These are phyloP conservation scores for Apophysomyces trapeziformis DNA, from an alignment of 371 early-diverging fungal species.

Conservation along the genomic window DNA sequence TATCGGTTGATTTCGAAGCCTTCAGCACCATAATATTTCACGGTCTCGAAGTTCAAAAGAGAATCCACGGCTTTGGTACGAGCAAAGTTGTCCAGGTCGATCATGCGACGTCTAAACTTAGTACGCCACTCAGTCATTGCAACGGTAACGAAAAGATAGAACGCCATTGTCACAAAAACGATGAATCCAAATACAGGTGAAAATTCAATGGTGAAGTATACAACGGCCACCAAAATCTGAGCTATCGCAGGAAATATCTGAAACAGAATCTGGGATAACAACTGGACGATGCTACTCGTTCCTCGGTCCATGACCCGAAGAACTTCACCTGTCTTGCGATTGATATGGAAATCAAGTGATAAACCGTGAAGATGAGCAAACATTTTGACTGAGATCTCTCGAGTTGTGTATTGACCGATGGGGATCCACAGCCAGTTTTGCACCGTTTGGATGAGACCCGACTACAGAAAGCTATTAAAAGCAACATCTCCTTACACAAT, in stretches of 20 bases:
- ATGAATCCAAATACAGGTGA: slow-evolving; percentile 82
- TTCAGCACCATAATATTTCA: slow-evolving; percentile 87
- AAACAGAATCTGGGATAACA: slow-evolving; percentile 84
- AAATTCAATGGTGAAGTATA: slow-evolving; percentile 72
- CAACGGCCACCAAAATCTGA: slow-evolving; percentile 84
- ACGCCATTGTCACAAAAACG: slow-evolving; percentile 84
- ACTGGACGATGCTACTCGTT: slow-evolving; percentile 74
- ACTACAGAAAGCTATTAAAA: slow-evolving; percentile 20
- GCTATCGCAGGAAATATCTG: slow-evolving; percentile 88
- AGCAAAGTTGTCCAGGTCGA: slow-evolving; percentile 76
- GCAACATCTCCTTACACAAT: slow-evolving; percentile 4
- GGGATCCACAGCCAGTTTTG: slow-evolving; percentile 92
- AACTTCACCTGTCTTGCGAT: slow-evolving; percentile 94
- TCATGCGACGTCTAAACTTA: slow-evolving; percentile 77
- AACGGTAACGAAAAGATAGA: slow-evolving; percentile 85
- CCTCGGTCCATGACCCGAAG: slow-evolving; percentile 91
- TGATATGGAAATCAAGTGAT: slow-evolving; percentile 88
- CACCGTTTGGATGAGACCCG: slow-evolving; percentile 79
- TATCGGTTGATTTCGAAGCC: slow-evolving; percentile 82
- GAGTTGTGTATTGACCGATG: slow-evolving; percentile 89
- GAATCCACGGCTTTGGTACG: slow-evolving; percentile 89
- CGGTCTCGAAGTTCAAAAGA: slow-evolving; percentile 94
- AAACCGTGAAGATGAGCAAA: slow-evolving; percentile 87
- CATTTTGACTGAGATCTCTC: slow-evolving; percentile 83
- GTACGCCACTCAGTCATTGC: slow-evolving; percentile 93